Evolutionary conservation across 2,329 filamentous ascomycete species (phyloP), one percentile per base, ranked within the genome.

Genomic region (Stachybotrys echinatus): DNA sequence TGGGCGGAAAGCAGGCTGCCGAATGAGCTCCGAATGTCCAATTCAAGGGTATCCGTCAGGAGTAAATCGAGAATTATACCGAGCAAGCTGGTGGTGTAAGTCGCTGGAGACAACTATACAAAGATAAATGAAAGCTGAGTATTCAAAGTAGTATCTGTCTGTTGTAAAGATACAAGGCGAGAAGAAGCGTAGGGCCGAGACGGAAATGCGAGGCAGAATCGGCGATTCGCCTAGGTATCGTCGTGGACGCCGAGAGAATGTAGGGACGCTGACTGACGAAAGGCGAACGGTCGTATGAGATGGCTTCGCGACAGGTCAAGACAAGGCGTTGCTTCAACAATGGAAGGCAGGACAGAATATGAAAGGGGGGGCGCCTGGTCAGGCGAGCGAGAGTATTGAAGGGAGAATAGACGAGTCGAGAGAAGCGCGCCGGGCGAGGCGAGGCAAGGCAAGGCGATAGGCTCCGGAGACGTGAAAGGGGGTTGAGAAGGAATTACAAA

Each of bases 331-430:
- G 27, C 14, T 34, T 14, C 27, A 5, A 14, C 38, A 6, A 37
- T 8, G 31, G 31, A 37, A 18, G 18, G n/a, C n/a, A 40, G 19
- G 17, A 40, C 19, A n/a, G n/a, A 40, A 40, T 40, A 40, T 40
- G 4, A 20, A 20, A 40, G 38, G 38, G 27, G 40, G 37, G 50
- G 21, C 20, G 46, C 23, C 45, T 31, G 27, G 38, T 31, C 34
- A 46, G 55, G 34, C 51, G 46, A 55, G 51, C 53, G 51, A 53
- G 48, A 49, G 48, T 49, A 37, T 45, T 43, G 48, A 53, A 56
- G 42, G 44, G 47, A 54, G 18, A 48, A 49, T 20, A n/a, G 42
- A 7, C 14, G 42, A 22, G 42, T 23, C 42, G 20, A 2, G 22
- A 22, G 19, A 20, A 10, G 39, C 10, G 12, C 12, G 14, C 10